A percentile compares a stretch with the other conserved stretches of the same genome.
Conservation (phyloP, 1,284 basidiomycete genomes). For the Ustilago hordei region DNA sequence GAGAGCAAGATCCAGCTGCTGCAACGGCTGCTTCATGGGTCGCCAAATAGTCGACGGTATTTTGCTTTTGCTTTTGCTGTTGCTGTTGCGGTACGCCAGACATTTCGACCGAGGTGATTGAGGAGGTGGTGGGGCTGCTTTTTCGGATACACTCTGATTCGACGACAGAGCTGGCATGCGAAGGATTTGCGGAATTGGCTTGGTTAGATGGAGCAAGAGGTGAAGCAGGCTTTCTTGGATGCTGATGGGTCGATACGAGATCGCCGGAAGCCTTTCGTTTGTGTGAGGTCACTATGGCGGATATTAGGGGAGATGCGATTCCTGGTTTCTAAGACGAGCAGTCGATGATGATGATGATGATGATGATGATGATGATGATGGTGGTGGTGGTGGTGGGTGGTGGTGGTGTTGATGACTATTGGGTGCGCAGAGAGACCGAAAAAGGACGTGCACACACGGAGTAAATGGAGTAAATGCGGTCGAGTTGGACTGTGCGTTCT, state of each 20-base stretch:
- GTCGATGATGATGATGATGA: not conserved
- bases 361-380: not conserved
- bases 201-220: conserved; percentile 32
- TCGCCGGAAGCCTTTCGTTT: conserved; percentile 45
- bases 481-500: not conserved
- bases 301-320: not conserved
- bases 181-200: conserved; percentile 16
- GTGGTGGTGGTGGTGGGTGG: not conserved
- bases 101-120: conserved; percentile 26
- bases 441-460: not conserved
- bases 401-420: not conserved
- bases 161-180: not conserved
- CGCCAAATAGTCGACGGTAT: conserved; percentile 34
- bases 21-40: conserved; percentile 42
- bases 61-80: conserved; percentile 1
- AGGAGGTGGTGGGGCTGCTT: not conserved
- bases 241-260: conserved; percentile 30
- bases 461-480: not conserved
- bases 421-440: too few species aligned
- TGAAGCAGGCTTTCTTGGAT: not conserved
- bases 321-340: not conserved
- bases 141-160: not conserved
- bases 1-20: conserved; percentile 9
- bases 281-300: conserved; percentile 28
- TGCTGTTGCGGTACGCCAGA: conserved; percentile 21